These are phyloP conservation scores for Cladochytrium replicatum DNA, from an alignment of 192 early-diverging fungal species.

Conservation along the genomic window DNA sequence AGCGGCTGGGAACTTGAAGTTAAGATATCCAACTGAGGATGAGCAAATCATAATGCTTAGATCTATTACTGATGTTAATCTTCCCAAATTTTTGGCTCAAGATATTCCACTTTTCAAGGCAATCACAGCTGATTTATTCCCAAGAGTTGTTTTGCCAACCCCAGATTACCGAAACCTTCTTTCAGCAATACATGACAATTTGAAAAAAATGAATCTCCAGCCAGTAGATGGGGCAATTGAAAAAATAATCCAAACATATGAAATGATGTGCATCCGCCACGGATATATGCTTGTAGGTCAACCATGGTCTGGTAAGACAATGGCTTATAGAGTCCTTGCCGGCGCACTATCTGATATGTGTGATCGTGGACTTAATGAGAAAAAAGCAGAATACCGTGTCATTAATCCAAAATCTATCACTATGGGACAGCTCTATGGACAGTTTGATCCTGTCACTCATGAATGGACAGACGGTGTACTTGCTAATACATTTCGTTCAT, in stretches of 20 bases:
- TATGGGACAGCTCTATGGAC: conserved; percentile 54
- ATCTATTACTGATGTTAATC: conserved; percentile 50
- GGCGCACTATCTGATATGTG: conserved; percentile 39
- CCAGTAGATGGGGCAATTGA: conserved; percentile 37
- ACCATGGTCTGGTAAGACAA: conserved; percentile 52
- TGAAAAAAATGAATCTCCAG: conserved; percentile 44
- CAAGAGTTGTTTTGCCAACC: conserved; percentile 42
- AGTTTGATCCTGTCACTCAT: conserved; percentile 48
- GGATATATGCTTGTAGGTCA: conserved; percentile 54
- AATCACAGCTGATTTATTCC: conserved; percentile 51
- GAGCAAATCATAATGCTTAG: conserved; percentile 54
- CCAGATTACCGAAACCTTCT: conserved; percentile 47
- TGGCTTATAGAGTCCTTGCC: conserved; percentile 43
- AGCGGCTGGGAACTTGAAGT: conserved; percentile 51
- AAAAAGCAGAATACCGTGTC: conserved; percentile 40
- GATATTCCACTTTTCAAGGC: conserved; percentile 52
- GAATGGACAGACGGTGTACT: conserved; percentile 55
- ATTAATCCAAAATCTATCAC: conserved; percentile 55
- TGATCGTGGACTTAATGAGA: conserved; percentile 36
- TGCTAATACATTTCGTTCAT: conserved; percentile 43
- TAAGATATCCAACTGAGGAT: conserved; percentile 43
- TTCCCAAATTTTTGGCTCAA: conserved; percentile 50
- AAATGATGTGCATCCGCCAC: conserved; percentile 57
- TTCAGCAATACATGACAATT: conserved; percentile 29
- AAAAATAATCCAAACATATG: conserved; percentile 54